Base-by-base conservation (phyloP, 1,284 basidiomycete genomes). In the Cerioporus squamosus region DNA sequence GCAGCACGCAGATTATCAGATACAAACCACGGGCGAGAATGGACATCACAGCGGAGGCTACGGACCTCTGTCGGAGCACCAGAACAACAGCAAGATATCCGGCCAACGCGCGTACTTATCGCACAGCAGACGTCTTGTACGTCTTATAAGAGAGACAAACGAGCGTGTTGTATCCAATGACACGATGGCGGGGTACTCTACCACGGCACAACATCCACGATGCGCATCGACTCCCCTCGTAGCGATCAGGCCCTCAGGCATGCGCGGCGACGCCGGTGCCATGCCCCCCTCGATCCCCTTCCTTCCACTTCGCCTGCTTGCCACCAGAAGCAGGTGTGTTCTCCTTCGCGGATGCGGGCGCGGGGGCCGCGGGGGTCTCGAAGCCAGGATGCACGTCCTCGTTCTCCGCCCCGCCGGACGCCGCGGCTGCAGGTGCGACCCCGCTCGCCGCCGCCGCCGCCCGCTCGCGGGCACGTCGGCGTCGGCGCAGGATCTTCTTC, bases 401-500 rank as follows among this genome's bases (percentile, higher is more conserved):
- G 58, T 79, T 73, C 51, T 62, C 69, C 51, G 67, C 51, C 65
- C 70, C 75, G 54, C 64, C 68, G 51, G 65, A 76, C 23, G 18
- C 38, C 38, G 66, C 57, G 73, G 59, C 70, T 60, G 51, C 70
- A 47, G 66, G 57, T 38, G 63, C 67, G 42, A 69, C 70, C 48
- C 74, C 74, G 59, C 71, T 75, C 52, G 73, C 75, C 15, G 72
- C 73, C 43, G 74, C 74, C 15, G 88, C 89, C 44, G 89, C 93
- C 26, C 91, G 80, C 73, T 92, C 90, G 71, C 87, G 82, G 24
- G 93, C 92, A 61, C 91, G 80, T 66, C 88, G 79, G 58, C 92
- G 77, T 51, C 93, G 77, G 68, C 81, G 81, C 66, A 95, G 74
- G 56, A 94, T 88, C 79, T 88, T 88, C 78, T 93, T 93, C 61